Percentiles rank a stretch among this genome's conserved stretches.
phyloP scores from a whole-genome alignment of 352 stramenopile species.

The Vaucheria bursata region DNA sequence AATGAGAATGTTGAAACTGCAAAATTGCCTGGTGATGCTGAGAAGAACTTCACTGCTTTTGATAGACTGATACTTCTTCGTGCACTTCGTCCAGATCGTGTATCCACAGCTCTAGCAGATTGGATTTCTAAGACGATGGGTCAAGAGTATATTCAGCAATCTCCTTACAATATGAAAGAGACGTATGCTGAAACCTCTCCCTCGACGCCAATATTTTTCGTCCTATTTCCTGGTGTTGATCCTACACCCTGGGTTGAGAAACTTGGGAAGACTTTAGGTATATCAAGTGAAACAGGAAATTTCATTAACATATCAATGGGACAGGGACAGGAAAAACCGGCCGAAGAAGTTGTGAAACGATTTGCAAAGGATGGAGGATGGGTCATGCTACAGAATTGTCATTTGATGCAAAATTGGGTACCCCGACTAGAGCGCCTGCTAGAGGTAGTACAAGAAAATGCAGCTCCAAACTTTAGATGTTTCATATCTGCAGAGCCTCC shows the following conservation, averaged over 20 bases:
- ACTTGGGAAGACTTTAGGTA: slow-evolving; percentile 68
- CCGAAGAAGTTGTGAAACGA: slow-evolving; percentile 72
- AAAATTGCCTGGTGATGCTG: slow-evolving; percentile 82
- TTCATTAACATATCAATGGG: slow-evolving; percentile 91
- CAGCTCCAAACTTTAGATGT: slow-evolving; percentile 78
- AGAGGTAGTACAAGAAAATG: slow-evolving; percentile 75
- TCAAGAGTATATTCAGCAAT: slow-evolving; percentile 61
- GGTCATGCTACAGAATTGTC: slow-evolving; percentile 87
- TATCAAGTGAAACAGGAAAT: slow-evolving; percentile 79
- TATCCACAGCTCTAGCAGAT: slow-evolving; percentile 78
- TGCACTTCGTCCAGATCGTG: slow-evolving; percentile 79
- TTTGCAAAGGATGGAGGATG: slow-evolving; percentile 78
- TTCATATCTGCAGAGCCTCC: slow-evolving; percentile 88
- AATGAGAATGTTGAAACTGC: slow-evolving; percentile 82
- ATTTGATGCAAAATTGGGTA: slow-evolving; percentile 86
- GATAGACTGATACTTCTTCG: slow-evolving; percentile 76
- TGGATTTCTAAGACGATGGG: slow-evolving; percentile 76
- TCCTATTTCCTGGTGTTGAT: slow-evolving; percentile 85
- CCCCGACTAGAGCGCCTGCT: slow-evolving; percentile 81
- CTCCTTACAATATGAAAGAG: slow-evolving; percentile 59
- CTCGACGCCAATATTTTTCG: slow-evolving; percentile 86
- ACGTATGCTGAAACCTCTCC: slow-evolving; percentile 80
- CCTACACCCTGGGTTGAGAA: slow-evolving; percentile 86
- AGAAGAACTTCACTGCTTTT: slow-evolving; percentile 80
- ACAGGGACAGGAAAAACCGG: slow-evolving; percentile 80